Conservation (phyloP, 1,139 yeast species). For the Debaryomycetaceae sp. region DNA sequence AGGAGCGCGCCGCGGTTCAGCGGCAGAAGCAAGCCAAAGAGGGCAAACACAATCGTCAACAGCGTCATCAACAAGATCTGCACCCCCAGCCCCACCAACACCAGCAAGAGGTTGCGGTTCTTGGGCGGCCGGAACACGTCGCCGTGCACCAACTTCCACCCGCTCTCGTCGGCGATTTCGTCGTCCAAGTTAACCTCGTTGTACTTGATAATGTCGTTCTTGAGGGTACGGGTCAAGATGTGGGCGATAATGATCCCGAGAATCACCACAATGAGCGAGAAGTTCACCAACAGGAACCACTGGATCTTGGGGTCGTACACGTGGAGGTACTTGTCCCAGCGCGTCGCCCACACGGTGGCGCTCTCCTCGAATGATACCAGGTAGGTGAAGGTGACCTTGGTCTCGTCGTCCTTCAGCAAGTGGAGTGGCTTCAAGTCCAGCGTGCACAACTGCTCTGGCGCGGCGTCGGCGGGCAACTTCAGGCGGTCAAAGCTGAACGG, state of each 20-base stretch:
- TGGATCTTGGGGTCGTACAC: constrained; percentile 90
- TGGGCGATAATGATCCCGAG: constrained; percentile 78
- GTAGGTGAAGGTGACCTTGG: constrained; percentile 35
- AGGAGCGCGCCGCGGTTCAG: constrained; percentile 91
- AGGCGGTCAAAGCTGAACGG: constrained; percentile 61
- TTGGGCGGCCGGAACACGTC: constrained; percentile 89
- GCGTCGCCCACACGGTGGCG: constrained; percentile 88
- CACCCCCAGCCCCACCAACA: constrained; percentile 82
- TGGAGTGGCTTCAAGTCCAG: constrained; percentile 24
- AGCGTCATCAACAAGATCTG: constrained; percentile 78
- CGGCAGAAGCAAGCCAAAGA: constrained; percentile 87
- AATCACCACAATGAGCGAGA: constrained; percentile 73
- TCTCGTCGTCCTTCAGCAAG: constrained; percentile 28
- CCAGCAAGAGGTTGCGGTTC: constrained; percentile 66
- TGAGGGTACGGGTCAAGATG: constrained; percentile 73
- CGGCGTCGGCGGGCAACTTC: constrained; percentile 18
- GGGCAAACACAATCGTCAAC: constrained; percentile 74
- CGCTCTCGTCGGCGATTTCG: constrained; percentile 88
- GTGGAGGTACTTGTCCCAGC: constrained; percentile 97
- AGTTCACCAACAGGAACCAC: constrained; percentile 89
- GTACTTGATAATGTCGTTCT: constrained; percentile 81
- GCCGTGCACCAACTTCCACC: constrained; percentile 96
- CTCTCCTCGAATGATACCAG: constrained; percentile 61
- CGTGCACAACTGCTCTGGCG: constrained; percentile 32
- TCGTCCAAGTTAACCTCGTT: constrained; percentile 85